These are phyloP conservation scores for Thelephora aurantiotincta DNA, from an alignment of 768 basidiomycete species.

Conservation along the genomic window DNA sequence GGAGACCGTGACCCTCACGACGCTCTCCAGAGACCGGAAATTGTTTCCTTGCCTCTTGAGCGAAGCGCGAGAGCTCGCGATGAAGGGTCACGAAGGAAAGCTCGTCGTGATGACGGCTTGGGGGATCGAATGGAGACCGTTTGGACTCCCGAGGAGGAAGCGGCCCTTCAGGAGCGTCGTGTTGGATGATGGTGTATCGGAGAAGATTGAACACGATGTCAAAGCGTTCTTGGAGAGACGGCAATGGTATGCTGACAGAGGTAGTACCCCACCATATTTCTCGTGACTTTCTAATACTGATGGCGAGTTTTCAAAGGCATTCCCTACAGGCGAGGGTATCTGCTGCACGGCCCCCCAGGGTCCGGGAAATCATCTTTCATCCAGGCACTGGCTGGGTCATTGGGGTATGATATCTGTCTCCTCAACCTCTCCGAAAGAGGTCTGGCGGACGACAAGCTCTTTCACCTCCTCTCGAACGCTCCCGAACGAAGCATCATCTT, in stretches of 20 bases:
- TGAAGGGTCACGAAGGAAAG: conserved; percentile 80
- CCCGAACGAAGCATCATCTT: conserved; percentile 91
- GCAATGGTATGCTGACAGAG: conserved; percentile 95
- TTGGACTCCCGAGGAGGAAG: conserved; percentile 82
- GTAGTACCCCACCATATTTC: conserved; percentile 24
- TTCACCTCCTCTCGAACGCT: conserved; percentile 82
- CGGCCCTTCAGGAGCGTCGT: conserved; percentile 84
- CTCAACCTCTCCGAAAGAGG: conserved; percentile 94
- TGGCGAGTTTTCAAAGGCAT: conserved; percentile 44
- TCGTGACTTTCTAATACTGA: neutral
- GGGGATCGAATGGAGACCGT: conserved; percentile 93
- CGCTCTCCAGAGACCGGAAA: conserved; percentile 73
- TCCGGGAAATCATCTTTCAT: conserved; percentile 99
- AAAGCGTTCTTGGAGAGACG: conserved; percentile 69
- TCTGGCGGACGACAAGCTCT: conserved; percentile 91
- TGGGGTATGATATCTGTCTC: conserved; percentile 92
- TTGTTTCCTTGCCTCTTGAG: conserved; percentile 70
- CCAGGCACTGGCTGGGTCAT: conserved; percentile 84
- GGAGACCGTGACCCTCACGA: conserved; percentile 93
- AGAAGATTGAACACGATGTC: conserved; percentile 71
- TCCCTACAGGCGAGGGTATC: conserved; percentile 91
- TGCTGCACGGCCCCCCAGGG: conserved; percentile 91
- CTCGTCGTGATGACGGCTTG: conserved; percentile 94
- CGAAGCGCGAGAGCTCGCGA: conserved; percentile 84
- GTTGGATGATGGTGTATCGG: conserved; percentile 67